Percentiles rank a stretch among this genome's conserved stretches.
These are phyloP conservation scores for Candida michaelii DNA, from an alignment of 805 yeast genomes.

Conservation along the genomic window DNA sequence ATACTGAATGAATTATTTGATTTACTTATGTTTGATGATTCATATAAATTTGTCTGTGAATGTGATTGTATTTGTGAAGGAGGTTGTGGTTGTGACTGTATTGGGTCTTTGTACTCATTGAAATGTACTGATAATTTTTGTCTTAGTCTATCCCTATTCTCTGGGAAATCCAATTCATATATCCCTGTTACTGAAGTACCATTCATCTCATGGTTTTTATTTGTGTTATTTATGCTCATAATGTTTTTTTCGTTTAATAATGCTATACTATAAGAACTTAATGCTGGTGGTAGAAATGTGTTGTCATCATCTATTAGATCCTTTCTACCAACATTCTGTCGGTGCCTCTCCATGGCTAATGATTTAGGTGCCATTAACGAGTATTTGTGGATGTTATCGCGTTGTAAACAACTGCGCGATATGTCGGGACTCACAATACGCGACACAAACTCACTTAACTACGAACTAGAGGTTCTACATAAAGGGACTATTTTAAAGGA, in stretches of 20 bases:
- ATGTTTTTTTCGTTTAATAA: conserved; percentile 37
- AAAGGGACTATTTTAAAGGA: too few species aligned
- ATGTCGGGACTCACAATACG: too few species aligned
- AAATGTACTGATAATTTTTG: conserved; percentile 37
- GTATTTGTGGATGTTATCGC: conserved; percentile 6
- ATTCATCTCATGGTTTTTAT: background rate
- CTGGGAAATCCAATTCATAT: conserved; percentile 34
- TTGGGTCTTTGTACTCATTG: conserved; percentile 8
- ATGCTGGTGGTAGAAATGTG: conserved; percentile 57
- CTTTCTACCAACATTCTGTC: conserved; percentile 14
- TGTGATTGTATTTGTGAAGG: background rate
- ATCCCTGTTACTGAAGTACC: conserved; percentile 23
- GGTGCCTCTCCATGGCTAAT: conserved; percentile 10
- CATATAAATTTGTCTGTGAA: too few species aligned
- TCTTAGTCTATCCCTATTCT: conserved; percentile 19
- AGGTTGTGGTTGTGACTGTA: background rate
- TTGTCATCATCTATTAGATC: conserved; percentile 43
- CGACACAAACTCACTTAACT: too few species aligned
- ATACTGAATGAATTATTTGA: conserved; percentile 16
- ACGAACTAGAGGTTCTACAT: too few species aligned
- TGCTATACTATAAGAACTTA: conserved; percentile 59
- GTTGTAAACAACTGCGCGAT: conserved; percentile 3
- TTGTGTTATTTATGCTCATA: conserved; percentile 5
- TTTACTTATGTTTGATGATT: conserved; percentile 9
- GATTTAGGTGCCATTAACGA: conserved; percentile 15